These are phyloP conservation scores for Cystofilobasidium macerans DNA, from an alignment of 768 basidiomycete genomes.

Conservation along the genomic window DNA sequence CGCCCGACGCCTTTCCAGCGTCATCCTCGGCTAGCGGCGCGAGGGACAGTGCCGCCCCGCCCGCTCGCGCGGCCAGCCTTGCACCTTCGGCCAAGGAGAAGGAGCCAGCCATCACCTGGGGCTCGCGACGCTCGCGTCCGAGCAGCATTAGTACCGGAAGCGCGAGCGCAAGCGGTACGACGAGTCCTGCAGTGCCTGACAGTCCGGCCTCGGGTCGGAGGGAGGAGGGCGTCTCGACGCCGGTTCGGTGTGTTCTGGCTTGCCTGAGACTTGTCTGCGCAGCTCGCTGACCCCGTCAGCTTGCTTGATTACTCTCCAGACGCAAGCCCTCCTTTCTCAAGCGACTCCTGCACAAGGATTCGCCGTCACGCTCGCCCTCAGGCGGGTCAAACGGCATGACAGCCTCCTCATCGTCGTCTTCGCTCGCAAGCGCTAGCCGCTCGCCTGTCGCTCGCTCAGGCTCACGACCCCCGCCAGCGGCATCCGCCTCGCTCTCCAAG, in stretches of 20 bases:
- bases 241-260: background rate
- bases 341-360: background rate
- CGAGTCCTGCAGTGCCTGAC: background rate
- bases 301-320: background rate
- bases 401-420: background rate
- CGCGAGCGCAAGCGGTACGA: background rate
- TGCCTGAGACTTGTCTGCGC: background rate
- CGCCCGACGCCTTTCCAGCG: background rate
- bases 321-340: conserved; percentile 3
- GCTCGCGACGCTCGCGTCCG: background rate
- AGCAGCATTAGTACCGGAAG: too few relatives aligned
- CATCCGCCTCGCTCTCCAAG: background rate
- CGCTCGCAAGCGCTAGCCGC: background rate
- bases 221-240: too few relatives aligned
- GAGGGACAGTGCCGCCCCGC: too few relatives aligned
- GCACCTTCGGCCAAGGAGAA: background rate
- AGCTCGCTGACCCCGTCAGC: background rate
- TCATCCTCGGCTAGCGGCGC: too few relatives aligned
- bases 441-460: too few relatives aligned
- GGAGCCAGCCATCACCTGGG: background rate
- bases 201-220: background rate
- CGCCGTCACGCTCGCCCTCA: background rate
- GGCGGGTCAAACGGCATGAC: background rate
- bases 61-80: background rate
- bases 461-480: background rate